Evolutionary conservation across 495 filamentous ascomycete genomes (phyloP).

Genomic region (Baudoinia panamericana): DNA sequence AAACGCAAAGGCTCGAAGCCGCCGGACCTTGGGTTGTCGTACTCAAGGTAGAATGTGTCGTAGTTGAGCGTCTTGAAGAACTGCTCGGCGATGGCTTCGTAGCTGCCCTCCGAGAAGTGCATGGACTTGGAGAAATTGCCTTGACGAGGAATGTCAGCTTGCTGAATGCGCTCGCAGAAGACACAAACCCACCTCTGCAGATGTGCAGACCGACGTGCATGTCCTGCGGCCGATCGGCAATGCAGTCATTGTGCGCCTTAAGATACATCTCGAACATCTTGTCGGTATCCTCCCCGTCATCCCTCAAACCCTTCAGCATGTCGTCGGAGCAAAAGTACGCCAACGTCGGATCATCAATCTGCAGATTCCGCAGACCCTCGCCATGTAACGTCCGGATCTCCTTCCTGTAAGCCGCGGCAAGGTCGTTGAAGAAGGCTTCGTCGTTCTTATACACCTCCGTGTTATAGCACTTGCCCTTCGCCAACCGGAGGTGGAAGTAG

Average conservation of each 20-base stretch:
- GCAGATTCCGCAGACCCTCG: conserved; percentile 28
- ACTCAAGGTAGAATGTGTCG: conserved; percentile 33
- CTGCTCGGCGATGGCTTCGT: conserved; percentile 29
- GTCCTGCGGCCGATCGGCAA: conserved; percentile 25
- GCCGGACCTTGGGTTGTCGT: conserved; percentile 30
- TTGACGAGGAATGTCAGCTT: neutral
- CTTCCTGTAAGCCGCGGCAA: conserved; percentile 27
- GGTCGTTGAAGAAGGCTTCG: conserved; percentile 27
- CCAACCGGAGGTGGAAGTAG: conserved; percentile 55
- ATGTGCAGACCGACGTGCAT: conserved; percentile 32
- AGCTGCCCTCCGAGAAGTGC: conserved; percentile 28
- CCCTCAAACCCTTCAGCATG: conserved; percentile 24
- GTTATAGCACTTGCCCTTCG: conserved; percentile 41
- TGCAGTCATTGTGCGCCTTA: conserved; percentile 29
- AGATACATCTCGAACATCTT: conserved; percentile 26
- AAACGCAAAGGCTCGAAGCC: conserved; percentile 29
- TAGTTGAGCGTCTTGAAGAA: conserved; percentile 31
- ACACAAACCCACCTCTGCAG: conserved; percentile 26
- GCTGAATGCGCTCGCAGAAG: neutral
- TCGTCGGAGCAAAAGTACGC: conserved; percentile 31
- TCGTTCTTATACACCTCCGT: conserved; percentile 15
- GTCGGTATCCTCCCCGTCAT: conserved; percentile 26
- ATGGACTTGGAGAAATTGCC: conserved; percentile 22
- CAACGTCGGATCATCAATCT: conserved; percentile 32
- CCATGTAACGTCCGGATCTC: conserved; percentile 27